Base-by-base conservation (phyloP, 768 basidiomycete species). In the Naematelia encephala region DNA sequence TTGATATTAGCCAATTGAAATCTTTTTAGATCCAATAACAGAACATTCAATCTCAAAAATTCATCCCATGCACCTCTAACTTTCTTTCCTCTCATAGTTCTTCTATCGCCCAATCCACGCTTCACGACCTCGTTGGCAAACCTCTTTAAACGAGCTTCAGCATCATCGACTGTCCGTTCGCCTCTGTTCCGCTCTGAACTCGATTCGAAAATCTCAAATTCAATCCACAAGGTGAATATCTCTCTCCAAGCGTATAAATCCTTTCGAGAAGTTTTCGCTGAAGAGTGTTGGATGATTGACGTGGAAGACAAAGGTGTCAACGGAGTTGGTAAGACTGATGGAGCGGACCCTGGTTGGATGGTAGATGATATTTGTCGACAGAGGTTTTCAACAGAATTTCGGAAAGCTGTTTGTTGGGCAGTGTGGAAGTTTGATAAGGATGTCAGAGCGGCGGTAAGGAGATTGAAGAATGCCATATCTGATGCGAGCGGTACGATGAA, bases 241-340 rank as follows among this genome's bases (percentile, higher is more conserved):
- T 90, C 86, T 22, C 93, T 80, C 93, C 93, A 96, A 4, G 84
- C 82, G 72, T 89, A 91, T 5, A 97, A 77, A 66, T 97, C 92
- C 61, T 80, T 80, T 57, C 60, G 58, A 28, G 46, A 57, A 8
- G 14, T 51, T 23, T 29, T 29, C 8, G 12, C 25, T 66, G 77
- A 52, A 71, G 78, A 1, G 73, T 70, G 25, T 22, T 57, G 30
- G 34, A 43, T 56, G 34, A 42, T 13, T 11, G 60, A 49, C 51
- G 57, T 43, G 58, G 48, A 28, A 48, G 61, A 75, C 63, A n/a
- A 54, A 58, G 5, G 72, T 51, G 1, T 84, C 82, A 53, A n/a
- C 1, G 58, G 62, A 21, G 53, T 66, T n/a, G 61, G 57, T 19
- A 60, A 42, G 39, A 60, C 52, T 57, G 60, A 52, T 2, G 39